These are phyloP conservation scores for Kodamaea restingae DNA, from an alignment of 805 yeast genomes.

Conservation along the genomic window DNA sequence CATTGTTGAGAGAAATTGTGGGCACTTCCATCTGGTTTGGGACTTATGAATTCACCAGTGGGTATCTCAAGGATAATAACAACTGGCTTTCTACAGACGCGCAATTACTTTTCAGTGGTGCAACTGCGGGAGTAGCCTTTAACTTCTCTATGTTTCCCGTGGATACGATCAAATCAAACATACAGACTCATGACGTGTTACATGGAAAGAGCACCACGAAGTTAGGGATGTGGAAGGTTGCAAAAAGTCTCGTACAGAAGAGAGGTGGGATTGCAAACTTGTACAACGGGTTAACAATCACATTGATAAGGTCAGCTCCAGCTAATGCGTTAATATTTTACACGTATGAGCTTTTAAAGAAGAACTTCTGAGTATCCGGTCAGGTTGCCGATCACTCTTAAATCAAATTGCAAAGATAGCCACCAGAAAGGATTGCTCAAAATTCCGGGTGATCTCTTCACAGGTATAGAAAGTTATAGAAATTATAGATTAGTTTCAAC, in stretches of 20 bases:
- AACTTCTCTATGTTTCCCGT: conserved; percentile 82
- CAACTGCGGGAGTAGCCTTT: conserved; percentile 78
- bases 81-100: conserved; percentile 25
- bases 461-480: too few relatives aligned
- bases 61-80: conserved; percentile 28
- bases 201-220: conserved; percentile 5
- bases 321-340: conserved; percentile 86
- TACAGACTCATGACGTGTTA: conserved; percentile 57
- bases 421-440: too few relatives aligned
- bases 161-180: conserved; percentile 82
- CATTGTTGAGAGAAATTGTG: conserved; percentile 75
- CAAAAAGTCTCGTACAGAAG: conserved; percentile 10
- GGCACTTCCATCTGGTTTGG: conserved; percentile 97
- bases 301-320: conserved; percentile 78
- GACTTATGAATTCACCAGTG: conserved; percentile 60
- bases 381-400: background rate
- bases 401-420: too few relatives aligned
- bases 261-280: conserved; percentile 66
- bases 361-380: conserved; percentile 9
- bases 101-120: conserved; percentile 74
- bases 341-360: conserved; percentile 63
- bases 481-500: too few relatives aligned
- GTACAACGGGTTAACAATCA: conserved; percentile 82
- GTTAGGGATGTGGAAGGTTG: background rate
- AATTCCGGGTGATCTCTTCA: too few relatives aligned